Conservation (phyloP, 2,329 filamentous ascomycete genomes). For the Trichoderma koningiopsis region DNA sequence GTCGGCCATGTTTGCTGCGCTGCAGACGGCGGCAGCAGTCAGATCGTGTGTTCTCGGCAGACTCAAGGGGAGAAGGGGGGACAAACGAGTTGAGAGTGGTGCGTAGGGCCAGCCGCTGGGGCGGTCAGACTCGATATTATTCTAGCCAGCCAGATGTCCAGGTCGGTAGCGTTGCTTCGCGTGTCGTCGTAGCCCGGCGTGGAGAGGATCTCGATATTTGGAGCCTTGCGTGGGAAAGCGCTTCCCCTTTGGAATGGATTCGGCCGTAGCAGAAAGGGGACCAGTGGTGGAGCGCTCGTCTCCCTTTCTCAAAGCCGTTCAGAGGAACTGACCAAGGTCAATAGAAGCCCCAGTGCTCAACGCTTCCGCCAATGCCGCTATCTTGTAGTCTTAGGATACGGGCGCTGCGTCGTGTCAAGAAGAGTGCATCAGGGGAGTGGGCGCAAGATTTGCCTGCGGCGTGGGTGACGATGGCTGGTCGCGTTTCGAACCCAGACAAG, state of each 20-base stretch:
- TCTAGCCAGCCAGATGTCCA: conserved; percentile 30
- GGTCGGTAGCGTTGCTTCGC: conserved; percentile 37
- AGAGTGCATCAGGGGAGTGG: conserved; percentile 23
- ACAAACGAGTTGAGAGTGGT: conserved; percentile 32
- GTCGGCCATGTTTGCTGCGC: conserved; percentile 54
- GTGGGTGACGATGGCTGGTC: conserved; percentile 17
- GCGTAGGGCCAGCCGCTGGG: conserved; percentile 29
- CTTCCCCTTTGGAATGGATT: conserved; percentile 4
- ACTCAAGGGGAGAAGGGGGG: conserved; percentile 22
- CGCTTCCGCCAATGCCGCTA: conserved; percentile 10
- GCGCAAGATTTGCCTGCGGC: conserved; percentile 23
- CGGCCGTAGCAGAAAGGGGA: conserved; percentile 17
- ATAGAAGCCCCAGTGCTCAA: not conserved
- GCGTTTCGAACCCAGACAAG: conserved; percentile 11
- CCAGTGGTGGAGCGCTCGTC: conserved; percentile 4
- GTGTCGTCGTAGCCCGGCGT: conserved; percentile 39
- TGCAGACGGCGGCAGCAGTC: conserved; percentile 9
- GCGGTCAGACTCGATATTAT: not conserved
- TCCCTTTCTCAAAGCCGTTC: conserved; percentile 14
- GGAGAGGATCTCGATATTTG: conserved; percentile 8
- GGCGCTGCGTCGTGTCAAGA: conserved; percentile 18
- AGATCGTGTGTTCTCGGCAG: conserved; percentile 24
- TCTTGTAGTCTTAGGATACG: conserved; percentile 8
- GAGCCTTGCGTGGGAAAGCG: not conserved
- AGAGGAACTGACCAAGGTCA: not conserved